Evolutionary conservation across 306 rosid genomes (phyloP).

Genomic region (Mimosa bimucronata): DNA sequence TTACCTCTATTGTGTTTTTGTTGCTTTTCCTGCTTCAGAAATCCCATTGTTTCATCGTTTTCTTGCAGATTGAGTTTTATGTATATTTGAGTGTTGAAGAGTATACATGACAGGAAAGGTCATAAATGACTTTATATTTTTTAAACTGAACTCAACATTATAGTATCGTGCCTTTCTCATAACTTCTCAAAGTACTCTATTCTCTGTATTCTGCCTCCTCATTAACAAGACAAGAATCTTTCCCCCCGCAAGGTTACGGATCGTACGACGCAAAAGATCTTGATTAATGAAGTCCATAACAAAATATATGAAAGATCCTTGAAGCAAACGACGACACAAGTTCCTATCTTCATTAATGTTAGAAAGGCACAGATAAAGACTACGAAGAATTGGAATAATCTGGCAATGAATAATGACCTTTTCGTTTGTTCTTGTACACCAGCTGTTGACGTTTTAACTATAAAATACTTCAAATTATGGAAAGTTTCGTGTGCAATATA

Average conservation of each 20-base stretch:
- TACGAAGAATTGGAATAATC: too few species aligned
- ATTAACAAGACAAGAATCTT: background rate
- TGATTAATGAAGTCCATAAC: background rate
- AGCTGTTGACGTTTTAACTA: too few species aligned
- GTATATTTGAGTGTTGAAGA: background rate
- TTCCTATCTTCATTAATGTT: too few species aligned
- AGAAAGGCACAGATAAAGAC: too few species aligned
- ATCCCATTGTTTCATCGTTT: background rate
- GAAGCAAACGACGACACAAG: too few species aligned
- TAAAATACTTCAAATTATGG: too few species aligned
- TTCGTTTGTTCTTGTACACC: too few species aligned
- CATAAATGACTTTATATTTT: background rate
- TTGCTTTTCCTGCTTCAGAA: background rate
- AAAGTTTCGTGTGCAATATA: too few species aligned
- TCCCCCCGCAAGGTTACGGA: background rate
- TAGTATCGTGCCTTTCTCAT: background rate
- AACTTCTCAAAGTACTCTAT: background rate
- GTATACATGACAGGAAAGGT: background rate
- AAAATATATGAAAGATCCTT: too few species aligned
- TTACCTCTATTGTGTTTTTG: background rate
- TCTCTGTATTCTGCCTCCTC: background rate
- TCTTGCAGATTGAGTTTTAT: background rate
- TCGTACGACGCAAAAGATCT: background rate
- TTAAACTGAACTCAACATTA: slow-evolving; percentile 29
- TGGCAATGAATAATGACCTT: too few species aligned